Evolutionary conservation across 371 early-diverging fungal species (phyloP).

Genomic region (Cokeromyces recurvatus): DNA sequence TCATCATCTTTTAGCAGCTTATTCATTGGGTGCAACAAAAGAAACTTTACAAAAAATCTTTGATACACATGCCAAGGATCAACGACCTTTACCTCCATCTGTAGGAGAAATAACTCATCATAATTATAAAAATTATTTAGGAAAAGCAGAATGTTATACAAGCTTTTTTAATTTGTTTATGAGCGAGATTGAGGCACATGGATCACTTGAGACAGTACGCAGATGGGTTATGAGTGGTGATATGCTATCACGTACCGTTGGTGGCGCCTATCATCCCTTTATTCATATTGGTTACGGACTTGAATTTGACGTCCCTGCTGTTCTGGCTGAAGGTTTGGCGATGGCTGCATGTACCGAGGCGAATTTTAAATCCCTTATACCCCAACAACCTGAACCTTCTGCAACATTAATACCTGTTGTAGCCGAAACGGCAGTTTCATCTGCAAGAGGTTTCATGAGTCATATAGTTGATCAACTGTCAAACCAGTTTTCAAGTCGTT

Average conservation of each 20-base stretch:
- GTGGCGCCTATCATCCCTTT: constrained; percentile 56
- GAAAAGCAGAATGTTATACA: constrained; percentile 40
- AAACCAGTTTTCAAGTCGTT: constrained; percentile 2
- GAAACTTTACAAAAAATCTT: constrained; percentile 49
- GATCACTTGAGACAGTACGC: constrained; percentile 40
- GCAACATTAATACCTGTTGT: neutral
- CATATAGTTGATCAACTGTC: constrained; percentile 8
- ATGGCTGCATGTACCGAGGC: constrained; percentile 39
- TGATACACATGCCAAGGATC: constrained; percentile 34
- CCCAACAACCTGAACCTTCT: constrained; percentile 7
- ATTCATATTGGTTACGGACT: constrained; percentile 65
- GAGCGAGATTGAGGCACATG: constrained; percentile 37
- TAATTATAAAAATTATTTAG: constrained; percentile 37
- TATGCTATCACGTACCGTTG: constrained; percentile 37
- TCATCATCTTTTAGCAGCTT: constrained; percentile 54
- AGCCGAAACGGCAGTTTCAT: constrained; percentile 13
- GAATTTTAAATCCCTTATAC: constrained; percentile 11
- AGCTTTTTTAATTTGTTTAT: constrained; percentile 45
- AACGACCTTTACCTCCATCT: constrained; percentile 29
- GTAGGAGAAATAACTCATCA: constrained; percentile 25
- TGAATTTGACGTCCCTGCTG: constrained; percentile 54
- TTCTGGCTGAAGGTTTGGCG: constrained; percentile 56
- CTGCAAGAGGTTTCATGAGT: constrained; percentile 4
- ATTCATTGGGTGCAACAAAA: constrained; percentile 47
- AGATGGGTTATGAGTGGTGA: constrained; percentile 45